Evolutionary conservation across 306 rosid genomes (phyloP).

Genomic region (Citrullus amarus): DNA sequence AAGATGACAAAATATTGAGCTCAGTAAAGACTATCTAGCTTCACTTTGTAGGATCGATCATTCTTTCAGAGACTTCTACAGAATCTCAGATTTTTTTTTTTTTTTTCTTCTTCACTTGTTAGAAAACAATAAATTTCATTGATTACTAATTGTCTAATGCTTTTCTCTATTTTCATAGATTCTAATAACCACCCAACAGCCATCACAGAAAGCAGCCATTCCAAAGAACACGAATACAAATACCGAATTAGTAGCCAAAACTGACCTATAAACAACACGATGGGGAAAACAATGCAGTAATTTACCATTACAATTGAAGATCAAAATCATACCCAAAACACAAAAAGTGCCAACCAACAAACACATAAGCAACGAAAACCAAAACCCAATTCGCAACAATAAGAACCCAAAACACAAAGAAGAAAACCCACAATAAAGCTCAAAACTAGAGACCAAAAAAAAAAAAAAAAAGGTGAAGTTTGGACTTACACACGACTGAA

Average conservation of each 20-base stretch:
- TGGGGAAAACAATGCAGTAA: not conserved
- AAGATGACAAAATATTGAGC: not conserved
- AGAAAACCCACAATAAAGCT: not conserved
- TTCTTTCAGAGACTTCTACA: not conserved
- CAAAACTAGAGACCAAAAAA: not conserved
- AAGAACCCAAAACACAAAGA: not conserved
- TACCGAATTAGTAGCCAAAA: not conserved
- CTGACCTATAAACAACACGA: not conserved
- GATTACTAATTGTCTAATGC: not conserved
- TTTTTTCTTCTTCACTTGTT: not conserved
- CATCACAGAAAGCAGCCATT: not conserved
- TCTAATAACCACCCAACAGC: not conserved
- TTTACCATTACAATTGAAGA: not conserved
- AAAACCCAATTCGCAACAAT: not conserved
- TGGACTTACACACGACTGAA: constrained; percentile 53
- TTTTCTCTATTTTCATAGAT: not conserved
- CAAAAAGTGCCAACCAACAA: not conserved
- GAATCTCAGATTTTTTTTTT: not conserved
- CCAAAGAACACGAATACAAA: not conserved
- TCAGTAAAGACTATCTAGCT: not conserved
- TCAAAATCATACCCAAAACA: constrained; percentile 4
- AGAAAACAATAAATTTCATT: not conserved
- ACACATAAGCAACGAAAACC: not conserved
- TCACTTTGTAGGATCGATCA: not conserved
- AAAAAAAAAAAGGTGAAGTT: not conserved